Base-by-base conservation (phyloP, 1,284 basidiomycete species). In the Neonothopanus nambi region DNA sequence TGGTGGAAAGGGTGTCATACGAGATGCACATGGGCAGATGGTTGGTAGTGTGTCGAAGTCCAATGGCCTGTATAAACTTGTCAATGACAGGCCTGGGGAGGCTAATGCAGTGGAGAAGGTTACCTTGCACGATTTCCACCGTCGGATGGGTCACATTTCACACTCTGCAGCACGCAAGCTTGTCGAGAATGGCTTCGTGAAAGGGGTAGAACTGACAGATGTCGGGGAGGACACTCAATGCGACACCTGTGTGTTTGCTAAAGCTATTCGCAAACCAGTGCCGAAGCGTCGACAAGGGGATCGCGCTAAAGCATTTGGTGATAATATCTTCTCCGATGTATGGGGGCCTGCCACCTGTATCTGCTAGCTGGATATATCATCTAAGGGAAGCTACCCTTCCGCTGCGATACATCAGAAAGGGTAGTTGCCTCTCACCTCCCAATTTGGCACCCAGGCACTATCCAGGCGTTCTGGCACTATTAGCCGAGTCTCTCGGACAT, bases 341-440 rank as follows among this genome's bases (percentile, higher is more conserved):
- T 76, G 73, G 73, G 74, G 74, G 23, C 68, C 67, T 5, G 63
- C 73, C 3, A 55, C 50, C 64, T 1, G 41, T n/a, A n/a, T n/a
- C n/a, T n/a, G n/a, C n/a, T n/a, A n/a, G n/a, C n/a, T n/a, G n/a
- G n/a, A n/a, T n/a, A n/a, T n/a, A n/a, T n/a, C 58, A 44, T 66
- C 67, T 1, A 49, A 67, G 17, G 52, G 62, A 1, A n/a, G n/a
- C n/a, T n/a, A n/a, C n/a, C n/a, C n/a, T n/a, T n/a, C n/a, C n/a
- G n/a, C n/a, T n/a, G n/a, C n/a, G n/a, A n/a, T n/a, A n/a, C n/a
- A n/a, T n/a, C n/a, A n/a, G n/a, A n/a, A n/a, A n/a, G n/a, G n/a
- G n/a, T n/a, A n/a, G n/a, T n/a, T n/a, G n/a, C n/a, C n/a, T n/a
- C n/a, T n/a, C n/a, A n/a, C n/a, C n/a, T n/a, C n/a, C n/a, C n/a